Evolutionary conservation across 805 yeast species (phyloP), one percentile per base, ranked within the genome.

Genomic region (Jamesozyma hellenica): DNA sequence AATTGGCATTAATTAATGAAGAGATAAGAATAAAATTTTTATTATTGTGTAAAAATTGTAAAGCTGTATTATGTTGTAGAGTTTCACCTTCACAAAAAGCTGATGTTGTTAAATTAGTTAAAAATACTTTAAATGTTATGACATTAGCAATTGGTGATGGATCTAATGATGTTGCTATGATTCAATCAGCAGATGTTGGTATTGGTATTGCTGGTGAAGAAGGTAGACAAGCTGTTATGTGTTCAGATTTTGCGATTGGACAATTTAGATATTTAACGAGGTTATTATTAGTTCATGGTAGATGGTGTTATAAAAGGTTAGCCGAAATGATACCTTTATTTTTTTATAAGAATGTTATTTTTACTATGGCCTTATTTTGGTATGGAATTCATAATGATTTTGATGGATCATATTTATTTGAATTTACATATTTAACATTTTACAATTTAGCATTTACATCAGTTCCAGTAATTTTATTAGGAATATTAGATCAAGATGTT

Each of bases 171-270:
- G 94, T 83, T 42, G 88, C 94, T 7, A 83, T 83, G 94, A 83
- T 83, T 50, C 94, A 83, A 59, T 77, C 87, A 14, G 92, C 94
- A 1, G 80, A 83, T 61, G 80, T 83, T 36, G 94, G 94, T 54
- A 82, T 83, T 41, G 94, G 94, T 65, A 83, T 83, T 55, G 88
- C 88, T 3, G 94, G 94, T 63, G 94, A 83, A 65, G 94, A 83
- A 66, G 94, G 94, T 56, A 66, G 92, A 40, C 94, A 82, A 60
- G 94, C 94, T 9, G 92, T 75, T 3, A 83, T 83, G 94, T 79
- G 87, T 18, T 79, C 92, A 1, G 94, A 83, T 64, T 83, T 80
- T 62, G 94, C 90, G n/a, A 64, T 83, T 52, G 92, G 90, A 14
- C 94, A 83, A 57, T 83, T 83, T 60, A 71, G 94, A 53, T 83